These are phyloP conservation scores for Auriculariales sp. DNA, from an alignment of 768 basidiomycete species.

Conservation along the genomic window DNA sequence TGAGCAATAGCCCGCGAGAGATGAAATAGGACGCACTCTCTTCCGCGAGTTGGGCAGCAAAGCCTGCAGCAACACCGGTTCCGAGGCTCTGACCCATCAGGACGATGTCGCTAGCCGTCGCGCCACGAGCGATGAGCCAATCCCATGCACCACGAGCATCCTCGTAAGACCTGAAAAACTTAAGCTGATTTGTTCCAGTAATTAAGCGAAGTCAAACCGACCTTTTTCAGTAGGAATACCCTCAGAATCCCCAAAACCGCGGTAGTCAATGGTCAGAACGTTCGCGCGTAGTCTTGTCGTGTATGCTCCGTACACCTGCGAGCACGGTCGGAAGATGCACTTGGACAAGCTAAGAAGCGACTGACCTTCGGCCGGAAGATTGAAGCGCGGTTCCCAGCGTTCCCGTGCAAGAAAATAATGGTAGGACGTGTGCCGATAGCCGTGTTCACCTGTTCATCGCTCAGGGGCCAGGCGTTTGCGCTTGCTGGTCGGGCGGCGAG, in stretches of 20 bases:
- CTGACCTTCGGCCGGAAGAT: too few relatives aligned
- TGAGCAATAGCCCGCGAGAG: not conserved
- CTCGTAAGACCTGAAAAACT: too few relatives aligned
- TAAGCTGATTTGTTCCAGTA: too few relatives aligned
- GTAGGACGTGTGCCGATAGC: conserved; percentile 53
- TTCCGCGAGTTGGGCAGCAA: conserved; percentile 23
- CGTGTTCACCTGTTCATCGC: conserved; percentile 28
- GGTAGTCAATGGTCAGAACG: conserved; percentile 79
- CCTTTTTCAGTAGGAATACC: conserved; percentile 68
- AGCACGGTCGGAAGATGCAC: too few relatives aligned
- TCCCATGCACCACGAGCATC: conserved; percentile 75
- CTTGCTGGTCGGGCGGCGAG: conserved; percentile 26
- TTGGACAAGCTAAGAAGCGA: too few relatives aligned
- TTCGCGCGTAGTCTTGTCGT: conserved; percentile 55
- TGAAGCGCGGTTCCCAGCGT: conserved; percentile 66
- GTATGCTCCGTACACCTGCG: conserved; percentile 53
- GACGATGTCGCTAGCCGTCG: conserved; percentile 42
- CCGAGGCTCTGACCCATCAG: conserved; percentile 83
- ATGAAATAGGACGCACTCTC: conserved; percentile 17
- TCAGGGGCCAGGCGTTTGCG: too few relatives aligned
- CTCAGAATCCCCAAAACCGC: conserved; percentile 81
- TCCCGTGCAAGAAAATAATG: conserved; percentile 88
- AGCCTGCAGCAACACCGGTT: conserved; percentile 50
- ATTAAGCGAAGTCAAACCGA: conserved; percentile 34
- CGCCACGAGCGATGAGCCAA: conserved; percentile 52